Base-by-base conservation (phyloP, 768 basidiomycete species). In the Tubosaeta sp. region DNA sequence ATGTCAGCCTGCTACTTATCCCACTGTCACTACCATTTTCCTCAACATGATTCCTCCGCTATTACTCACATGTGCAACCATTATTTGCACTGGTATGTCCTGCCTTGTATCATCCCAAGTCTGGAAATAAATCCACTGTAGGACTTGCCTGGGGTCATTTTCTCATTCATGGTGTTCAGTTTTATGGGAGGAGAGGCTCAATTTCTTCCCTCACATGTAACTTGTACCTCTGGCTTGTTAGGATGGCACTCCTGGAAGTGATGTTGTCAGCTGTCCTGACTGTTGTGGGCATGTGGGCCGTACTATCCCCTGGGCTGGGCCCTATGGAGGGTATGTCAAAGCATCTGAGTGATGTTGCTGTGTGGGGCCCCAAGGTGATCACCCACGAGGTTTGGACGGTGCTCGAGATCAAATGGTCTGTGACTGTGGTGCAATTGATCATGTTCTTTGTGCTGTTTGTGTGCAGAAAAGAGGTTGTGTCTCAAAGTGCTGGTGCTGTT, bases 221-320 rank as follows among this genome's bases (percentile, higher is more conserved):
- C 26, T 72, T 76, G 13, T 88, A 85, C 58, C 56, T 88, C n/a
- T 80, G 86, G 1, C 76, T 90, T 19, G 75, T 85, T 44, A 70
- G 73, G 6, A 70, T 88, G 56, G 74, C 80, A 2, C 48, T 75
- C 19, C 57, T 68, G 2, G 74, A 84, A 44, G 76, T 82, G 53
- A 25, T 72, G 7, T 70, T 73, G 53, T 71, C 70, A 12, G 52
- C 74, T 1, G 47, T 72, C 6, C 55, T 78, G 52, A 68, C 63
- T 42, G 53, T 73, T 13, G 72, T 76, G 54, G 68, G 60, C 51
- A 68, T 81, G 47, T 55, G 61, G 54, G 50, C 56, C 41, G 74
- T 71, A 45, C 55, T 66, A 9, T 57, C 56, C 29, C 57, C 64
- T 13, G 63, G 65, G 11, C 17, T 81, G 22, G 44, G 58, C 0